A percentile compares a stretch with the other conserved stretches of the same genome.
These are phyloP conservation scores for Psidium friedrichsthalianum DNA, from an alignment of 345 rosid genomes.

Conservation along the genomic window DNA sequence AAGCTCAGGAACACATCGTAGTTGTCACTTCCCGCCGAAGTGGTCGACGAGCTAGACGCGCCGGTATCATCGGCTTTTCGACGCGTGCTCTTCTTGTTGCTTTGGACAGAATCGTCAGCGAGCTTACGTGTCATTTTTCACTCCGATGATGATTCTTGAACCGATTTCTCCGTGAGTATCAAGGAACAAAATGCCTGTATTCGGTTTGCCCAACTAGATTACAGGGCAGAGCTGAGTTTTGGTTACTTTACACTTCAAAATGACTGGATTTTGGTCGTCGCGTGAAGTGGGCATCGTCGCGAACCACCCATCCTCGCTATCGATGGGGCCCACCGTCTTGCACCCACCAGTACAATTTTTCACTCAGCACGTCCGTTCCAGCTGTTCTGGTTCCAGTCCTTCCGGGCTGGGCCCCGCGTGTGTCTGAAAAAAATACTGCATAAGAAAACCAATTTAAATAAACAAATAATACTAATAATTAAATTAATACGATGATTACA, in stretches of 20 bases:
- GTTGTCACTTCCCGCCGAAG: accelerated
- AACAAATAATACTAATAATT: background rate
- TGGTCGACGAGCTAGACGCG: background rate
- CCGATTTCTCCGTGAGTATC: background rate
- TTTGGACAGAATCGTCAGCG: background rate
- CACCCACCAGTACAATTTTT: too few species aligned
- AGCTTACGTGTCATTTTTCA: background rate
- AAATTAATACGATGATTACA: too few species aligned
- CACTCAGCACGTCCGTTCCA: too few species aligned
- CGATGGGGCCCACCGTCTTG: background rate
- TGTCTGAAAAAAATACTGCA: background rate
- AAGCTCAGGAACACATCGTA: background rate
- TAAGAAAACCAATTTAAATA: background rate
- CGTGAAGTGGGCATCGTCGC: background rate
- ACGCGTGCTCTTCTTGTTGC: background rate
- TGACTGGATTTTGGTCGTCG: background rate
- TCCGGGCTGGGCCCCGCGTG: too few species aligned
- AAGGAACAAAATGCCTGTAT: background rate
- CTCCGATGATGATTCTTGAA: accelerated
- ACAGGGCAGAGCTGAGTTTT: too few species aligned
- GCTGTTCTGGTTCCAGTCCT: too few species aligned
- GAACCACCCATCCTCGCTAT: background rate
- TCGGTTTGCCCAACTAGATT: background rate
- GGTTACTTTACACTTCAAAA: background rate
- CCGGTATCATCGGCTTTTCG: background rate